phyloP scores from a whole-genome alignment of 805 yeast species.

The Cyberlindnera mrakii region DNA sequence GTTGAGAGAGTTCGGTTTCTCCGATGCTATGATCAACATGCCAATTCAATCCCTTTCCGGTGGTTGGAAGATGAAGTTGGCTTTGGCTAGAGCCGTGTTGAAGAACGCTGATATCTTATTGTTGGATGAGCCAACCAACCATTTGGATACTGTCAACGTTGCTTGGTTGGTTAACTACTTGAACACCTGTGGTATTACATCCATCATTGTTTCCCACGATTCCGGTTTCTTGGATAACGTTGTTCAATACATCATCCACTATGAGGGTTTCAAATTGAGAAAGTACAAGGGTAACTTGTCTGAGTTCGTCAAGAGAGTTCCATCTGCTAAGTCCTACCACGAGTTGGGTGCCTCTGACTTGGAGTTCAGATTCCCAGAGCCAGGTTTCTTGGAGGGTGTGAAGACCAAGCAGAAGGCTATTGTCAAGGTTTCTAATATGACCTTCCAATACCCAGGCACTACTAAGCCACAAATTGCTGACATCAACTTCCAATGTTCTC shows the following conservation, averaged over 20 bases:
- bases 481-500: slow-evolving; percentile 97
- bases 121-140: slow-evolving; percentile 99
- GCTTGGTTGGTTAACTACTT: slow-evolving; percentile 99
- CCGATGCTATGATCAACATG: slow-evolving; percentile 88
- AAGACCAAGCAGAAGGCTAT: slow-evolving; percentile 99
- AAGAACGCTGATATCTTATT: slow-evolving; percentile 96
- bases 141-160: slow-evolving; percentile 98
- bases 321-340: slow-evolving; percentile 97
- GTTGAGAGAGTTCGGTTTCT: slow-evolving; percentile 86
- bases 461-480: slow-evolving; percentile 87
- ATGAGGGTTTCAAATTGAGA: slow-evolving; percentile 99
- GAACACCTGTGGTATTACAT: slow-evolving; percentile 96
- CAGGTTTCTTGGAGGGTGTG: slow-evolving; percentile 99
- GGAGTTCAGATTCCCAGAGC: slow-evolving; percentile 98
- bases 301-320: slow-evolving; percentile 97
- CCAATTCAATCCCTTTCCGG: slow-evolving; percentile 97
- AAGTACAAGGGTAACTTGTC: slow-evolving; percentile 99
- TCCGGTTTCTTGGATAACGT: slow-evolving; percentile 98
- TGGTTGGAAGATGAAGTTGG: slow-evolving; percentile 99
- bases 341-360: slow-evolving; percentile 97
- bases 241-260: slow-evolving; percentile 97
- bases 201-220: slow-evolving; percentile 98
- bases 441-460: slow-evolving; percentile 99
- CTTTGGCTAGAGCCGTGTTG: slow-evolving; percentile 98
- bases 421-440: slow-evolving; percentile 94